Percentiles rank a stretch among this genome's conserved stretches.
phyloP scores from a whole-genome alignment of 2,329 filamentous ascomycete species.

The Ophiostoma triangulosporum region DNA sequence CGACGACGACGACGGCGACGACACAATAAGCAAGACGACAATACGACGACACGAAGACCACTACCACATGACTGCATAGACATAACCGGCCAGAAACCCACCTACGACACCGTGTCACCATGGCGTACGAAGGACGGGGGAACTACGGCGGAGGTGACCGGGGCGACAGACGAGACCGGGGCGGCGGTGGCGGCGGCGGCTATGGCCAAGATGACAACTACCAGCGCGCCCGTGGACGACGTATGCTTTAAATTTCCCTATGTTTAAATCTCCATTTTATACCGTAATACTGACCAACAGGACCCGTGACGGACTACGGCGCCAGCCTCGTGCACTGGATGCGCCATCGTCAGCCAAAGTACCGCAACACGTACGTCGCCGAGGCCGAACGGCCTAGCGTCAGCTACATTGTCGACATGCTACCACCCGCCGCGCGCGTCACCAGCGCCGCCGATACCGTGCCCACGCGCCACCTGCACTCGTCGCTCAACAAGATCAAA shows the following conservation, averaged over 20 bases:
- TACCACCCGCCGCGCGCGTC: constrained; percentile 66
- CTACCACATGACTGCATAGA: too few relatives aligned
- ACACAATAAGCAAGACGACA: too few relatives aligned
- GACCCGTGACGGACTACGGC: constrained; percentile 81
- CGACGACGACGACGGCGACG: too few relatives aligned
- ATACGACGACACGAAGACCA: too few relatives aligned
- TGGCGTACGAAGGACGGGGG: constrained; percentile 16
- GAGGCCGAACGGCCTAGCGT: constrained; percentile 74
- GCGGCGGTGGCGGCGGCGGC: constrained; percentile 3
- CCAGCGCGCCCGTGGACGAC: constrained; percentile 13
- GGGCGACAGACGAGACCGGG: constrained; percentile 7
- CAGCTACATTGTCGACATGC: constrained; percentile 89
- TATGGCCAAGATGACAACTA: constrained; percentile 7
- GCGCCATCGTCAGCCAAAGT: constrained; percentile 64
- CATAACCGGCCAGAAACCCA: too few relatives aligned
- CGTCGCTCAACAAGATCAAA: constrained; percentile 96
- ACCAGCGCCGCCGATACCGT: constrained; percentile 72
- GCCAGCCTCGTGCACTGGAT: constrained; percentile 86
- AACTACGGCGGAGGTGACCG: constrained; percentile 10
- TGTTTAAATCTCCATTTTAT: too few relatives aligned
- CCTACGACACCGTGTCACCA: constrained; percentile 7
- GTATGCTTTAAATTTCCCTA: too few relatives aligned
- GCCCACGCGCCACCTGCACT: constrained; percentile 89
- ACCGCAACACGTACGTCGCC: constrained; percentile 55
- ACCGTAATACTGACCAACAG: background rate